Evolutionary conservation across 106 monocot genomes (phyloP).

Genomic region (Platanthera zijinensis): DNA sequence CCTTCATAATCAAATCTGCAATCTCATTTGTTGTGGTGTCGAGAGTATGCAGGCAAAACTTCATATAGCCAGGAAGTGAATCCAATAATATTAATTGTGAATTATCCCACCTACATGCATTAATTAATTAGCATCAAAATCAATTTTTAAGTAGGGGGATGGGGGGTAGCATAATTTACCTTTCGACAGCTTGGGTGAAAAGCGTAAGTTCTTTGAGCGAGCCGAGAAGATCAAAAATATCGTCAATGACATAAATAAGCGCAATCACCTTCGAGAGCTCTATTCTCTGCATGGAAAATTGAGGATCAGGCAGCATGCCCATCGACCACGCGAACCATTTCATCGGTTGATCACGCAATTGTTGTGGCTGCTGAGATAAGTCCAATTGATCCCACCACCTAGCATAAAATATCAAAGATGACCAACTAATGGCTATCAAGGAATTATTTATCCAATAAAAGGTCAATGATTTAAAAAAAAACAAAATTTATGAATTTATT

Average conservation of each 20-base stretch:
- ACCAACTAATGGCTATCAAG: no score
- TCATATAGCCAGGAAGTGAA: constrained; percentile 33
- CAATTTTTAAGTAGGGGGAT: no score
- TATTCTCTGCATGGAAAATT: constrained; percentile 22
- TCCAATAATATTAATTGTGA: not conserved
- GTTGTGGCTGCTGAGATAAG: constrained; percentile 22
- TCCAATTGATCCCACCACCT: constrained; percentile 51
- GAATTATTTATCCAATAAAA: no score
- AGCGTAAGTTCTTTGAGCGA: constrained; percentile 17
- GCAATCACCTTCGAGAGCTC: constrained; percentile 37
- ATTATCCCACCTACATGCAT: constrained; percentile 25
- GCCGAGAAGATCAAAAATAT: constrained; percentile 41
- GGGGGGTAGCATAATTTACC: constrained; percentile 15
- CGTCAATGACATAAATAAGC: constrained; percentile 46
- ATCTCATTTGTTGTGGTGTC: constrained; percentile 33
- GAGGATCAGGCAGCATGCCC: constrained; percentile 12
- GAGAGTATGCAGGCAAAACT: constrained; percentile 24
- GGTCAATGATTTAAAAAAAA: no score
- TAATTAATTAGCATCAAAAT: no score
- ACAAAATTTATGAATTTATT: no score
- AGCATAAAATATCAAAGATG: no score
- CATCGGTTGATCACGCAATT: constrained; percentile 27
- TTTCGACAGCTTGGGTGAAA: constrained; percentile 4
- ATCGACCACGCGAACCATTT: constrained; percentile 41
- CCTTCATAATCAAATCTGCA: constrained; percentile 15